A percentile compares a stretch with the other conserved stretches of the same genome.
phyloP scores from a whole-genome alignment of 2,329 filamentous ascomycete genomes.

The Leptographium wingfieldii region DNA sequence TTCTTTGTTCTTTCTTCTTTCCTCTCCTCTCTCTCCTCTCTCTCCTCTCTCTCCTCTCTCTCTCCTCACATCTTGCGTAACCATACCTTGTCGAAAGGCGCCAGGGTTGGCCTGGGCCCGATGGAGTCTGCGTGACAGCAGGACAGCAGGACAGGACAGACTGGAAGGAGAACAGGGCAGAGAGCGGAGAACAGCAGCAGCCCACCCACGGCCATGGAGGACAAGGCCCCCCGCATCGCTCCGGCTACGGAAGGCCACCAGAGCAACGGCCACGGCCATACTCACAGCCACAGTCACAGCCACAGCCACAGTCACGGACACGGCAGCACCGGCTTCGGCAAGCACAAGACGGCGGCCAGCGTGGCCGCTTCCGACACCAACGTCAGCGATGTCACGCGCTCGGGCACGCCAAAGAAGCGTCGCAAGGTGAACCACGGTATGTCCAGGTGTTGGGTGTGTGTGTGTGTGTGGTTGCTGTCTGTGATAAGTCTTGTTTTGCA shows the following conservation, averaged over 20 bases:
- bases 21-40: neutral
- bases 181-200: neutral
- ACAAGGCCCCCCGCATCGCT: neutral
- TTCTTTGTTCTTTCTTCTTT: too few species aligned
- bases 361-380: slow-evolving; percentile 18
- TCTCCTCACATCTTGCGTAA: neutral
- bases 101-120: neutral
- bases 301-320: neutral
- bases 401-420: slow-evolving; percentile 64
- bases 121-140: neutral
- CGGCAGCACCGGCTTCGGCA: neutral
- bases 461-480: neutral
- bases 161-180: neutral
- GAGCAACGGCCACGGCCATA: neutral
- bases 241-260: neutral
- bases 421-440: slow-evolving; percentile 84
- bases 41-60: neutral
- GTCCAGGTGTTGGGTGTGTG: slow-evolving; percentile 16
- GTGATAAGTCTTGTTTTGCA: neutral
- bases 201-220: neutral
- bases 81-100: neutral
- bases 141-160: neutral
- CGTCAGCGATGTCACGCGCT: slow-evolving; percentile 7
- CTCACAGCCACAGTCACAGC: neutral
- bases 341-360: neutral